Evolutionary conservation across 805 yeast species (phyloP).

Genomic region (Yarrowia bubula): DNA sequence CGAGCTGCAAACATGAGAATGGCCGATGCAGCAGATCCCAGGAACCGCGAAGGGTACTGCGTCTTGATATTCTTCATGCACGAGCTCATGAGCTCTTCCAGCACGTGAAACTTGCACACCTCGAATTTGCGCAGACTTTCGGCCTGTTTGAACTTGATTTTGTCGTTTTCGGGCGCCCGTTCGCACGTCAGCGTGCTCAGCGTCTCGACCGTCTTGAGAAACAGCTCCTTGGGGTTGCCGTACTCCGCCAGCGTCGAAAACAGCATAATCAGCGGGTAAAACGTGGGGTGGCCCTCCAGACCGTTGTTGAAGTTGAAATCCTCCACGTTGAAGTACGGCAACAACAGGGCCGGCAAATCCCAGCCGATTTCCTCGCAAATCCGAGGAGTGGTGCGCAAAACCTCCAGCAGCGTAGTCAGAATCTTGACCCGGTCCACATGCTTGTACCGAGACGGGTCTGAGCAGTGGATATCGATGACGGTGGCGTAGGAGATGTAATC

Average conservation of each 20-base stretch:
- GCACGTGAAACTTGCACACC: conserved; percentile 52
- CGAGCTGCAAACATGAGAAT: conserved; percentile 51
- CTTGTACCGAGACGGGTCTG: conserved; percentile 48
- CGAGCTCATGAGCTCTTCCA: conserved; percentile 62
- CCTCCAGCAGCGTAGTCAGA: conserved; percentile 47
- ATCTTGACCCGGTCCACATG: conserved; percentile 51
- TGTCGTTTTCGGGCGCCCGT: conserved; percentile 23
- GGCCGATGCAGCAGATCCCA: conserved; percentile 65
- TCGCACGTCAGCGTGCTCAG: conserved; percentile 43
- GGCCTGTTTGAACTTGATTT: conserved; percentile 6
- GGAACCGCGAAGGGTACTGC: conserved; percentile 73
- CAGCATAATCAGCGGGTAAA: conserved; percentile 43
- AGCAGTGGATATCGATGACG: conserved; percentile 59
- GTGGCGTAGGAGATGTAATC: conserved; percentile 76
- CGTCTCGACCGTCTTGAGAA: conserved; percentile 68
- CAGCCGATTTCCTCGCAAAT: conserved; percentile 63
- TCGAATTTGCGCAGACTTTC: conserved; percentile 27
- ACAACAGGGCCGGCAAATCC: conserved; percentile 77
- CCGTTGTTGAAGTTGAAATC: conserved; percentile 28
- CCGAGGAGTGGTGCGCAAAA: conserved; percentile 40
- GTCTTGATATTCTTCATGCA: conserved; percentile 63
- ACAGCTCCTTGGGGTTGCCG: conserved; percentile 81
- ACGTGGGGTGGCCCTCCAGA: conserved; percentile 27
- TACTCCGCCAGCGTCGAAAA: conserved; percentile 62
- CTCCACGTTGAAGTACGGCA: conserved; percentile 49